A percentile compares a stretch with the other conserved stretches of the same genome.
Conservation (phyloP, 805 yeast species). For the Deakozyma indianensis region DNA sequence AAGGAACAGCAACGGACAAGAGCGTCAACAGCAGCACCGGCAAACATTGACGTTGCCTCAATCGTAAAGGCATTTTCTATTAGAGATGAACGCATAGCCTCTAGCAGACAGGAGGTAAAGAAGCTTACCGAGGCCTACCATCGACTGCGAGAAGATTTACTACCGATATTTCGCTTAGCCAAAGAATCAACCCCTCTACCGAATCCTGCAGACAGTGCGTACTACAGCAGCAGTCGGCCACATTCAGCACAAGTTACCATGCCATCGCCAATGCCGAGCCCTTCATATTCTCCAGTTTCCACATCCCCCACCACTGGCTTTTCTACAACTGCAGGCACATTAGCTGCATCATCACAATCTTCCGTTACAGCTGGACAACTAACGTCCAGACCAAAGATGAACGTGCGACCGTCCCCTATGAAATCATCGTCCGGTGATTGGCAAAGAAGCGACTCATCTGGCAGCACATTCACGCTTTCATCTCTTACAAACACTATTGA, state of each 20-base stretch:
- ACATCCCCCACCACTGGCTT: constrained; percentile 9
- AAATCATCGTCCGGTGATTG: not conserved
- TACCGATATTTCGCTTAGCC: constrained; percentile 45
- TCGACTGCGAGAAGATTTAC: constrained; percentile 46
- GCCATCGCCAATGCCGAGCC: constrained; percentile 2
- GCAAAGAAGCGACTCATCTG: not conserved
- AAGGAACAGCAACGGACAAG: constrained; percentile 15
- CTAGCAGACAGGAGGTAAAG: constrained; percentile 23
- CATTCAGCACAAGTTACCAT: constrained; percentile 2
- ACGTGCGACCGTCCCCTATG: not conserved
- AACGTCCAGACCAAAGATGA: not conserved
- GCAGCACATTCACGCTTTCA: not conserved
- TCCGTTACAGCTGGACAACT: not conserved
- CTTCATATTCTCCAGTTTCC: constrained; percentile 8
- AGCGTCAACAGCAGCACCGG: constrained; percentile 4
- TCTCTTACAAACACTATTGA: not conserved
- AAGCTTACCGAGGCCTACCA: constrained; percentile 38
- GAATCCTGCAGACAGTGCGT: constrained; percentile 34
- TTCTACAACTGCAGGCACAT: not conserved
- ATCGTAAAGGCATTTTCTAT: constrained; percentile 10
- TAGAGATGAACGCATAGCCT: constrained; percentile 20
- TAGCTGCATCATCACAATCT: not conserved
- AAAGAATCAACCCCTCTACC: constrained; percentile 57
- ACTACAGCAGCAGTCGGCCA: constrained; percentile 13
- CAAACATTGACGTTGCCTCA: not conserved